Percentiles rank a stretch among this genome's conserved stretches.
Evolutionary conservation across 1,139 yeast species (phyloP).

Genomic region (Debaryomycetaceae sp.): DNA sequence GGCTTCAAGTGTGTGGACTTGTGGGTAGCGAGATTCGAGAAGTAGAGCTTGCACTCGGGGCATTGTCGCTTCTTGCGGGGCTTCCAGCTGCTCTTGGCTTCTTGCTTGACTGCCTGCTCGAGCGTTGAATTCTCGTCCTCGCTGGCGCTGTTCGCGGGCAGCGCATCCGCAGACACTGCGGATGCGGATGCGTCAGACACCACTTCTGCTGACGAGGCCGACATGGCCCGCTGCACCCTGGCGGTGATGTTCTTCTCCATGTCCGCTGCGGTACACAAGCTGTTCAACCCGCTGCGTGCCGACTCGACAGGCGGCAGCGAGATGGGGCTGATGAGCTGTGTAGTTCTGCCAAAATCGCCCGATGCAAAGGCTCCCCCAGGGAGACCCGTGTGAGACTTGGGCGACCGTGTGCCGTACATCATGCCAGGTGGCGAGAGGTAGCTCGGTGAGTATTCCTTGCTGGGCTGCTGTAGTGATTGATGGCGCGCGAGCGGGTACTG

Average conservation of each 20-base stretch:
- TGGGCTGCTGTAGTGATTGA: not conserved
- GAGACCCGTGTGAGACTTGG: not conserved
- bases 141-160: slow-evolving; percentile 1
- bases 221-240: not conserved
- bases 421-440: not conserved
- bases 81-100: slow-evolving; percentile 25
- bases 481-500: not conserved
- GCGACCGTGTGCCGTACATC: not conserved
- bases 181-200: slow-evolving; percentile 1
- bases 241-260: not conserved
- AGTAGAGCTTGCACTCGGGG: slow-evolving; percentile 72
- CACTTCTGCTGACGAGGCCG: not conserved
- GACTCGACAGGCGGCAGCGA: not conserved
- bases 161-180: not conserved
- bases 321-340: not conserved
- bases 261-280: not conserved
- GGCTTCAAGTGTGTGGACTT: slow-evolving; percentile 76
- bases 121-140: not conserved
- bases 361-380: not conserved
- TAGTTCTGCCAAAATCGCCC: not conserved
- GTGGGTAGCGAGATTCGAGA: slow-evolving; percentile 82
- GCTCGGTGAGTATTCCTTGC: not conserved
- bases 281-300: slow-evolving; percentile 1
- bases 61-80: slow-evolving; percentile 80
- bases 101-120: not conserved